Evolutionary conservation across 192 early-diverging fungal species (phyloP), one percentile per base, ranked within the genome.

Genomic region (Podila verticillata): DNA sequence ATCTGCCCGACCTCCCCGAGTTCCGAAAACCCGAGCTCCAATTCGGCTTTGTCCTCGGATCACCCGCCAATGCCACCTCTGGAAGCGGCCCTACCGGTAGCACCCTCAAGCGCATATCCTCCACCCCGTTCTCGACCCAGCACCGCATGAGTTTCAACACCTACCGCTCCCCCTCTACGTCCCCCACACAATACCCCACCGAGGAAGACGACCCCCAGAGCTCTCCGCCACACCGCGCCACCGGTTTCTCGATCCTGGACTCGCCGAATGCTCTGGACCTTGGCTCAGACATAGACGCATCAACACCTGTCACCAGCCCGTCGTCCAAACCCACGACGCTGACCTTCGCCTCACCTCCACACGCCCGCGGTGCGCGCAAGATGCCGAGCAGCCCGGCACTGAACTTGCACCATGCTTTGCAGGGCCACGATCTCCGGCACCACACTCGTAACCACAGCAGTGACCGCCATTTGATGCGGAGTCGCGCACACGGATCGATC

Each of bases 1-100:
- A 80, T 15, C 44, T 80, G 2, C 77, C 77, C 20, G 77, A 80
- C 28, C 34, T 80, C 1, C 77, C 77, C 29, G 77, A 80, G 56
- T 80, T 80, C 51, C 48, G 77, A 30, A 32, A 32, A 60, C 28
- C 28, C 29, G 15, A 24, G 29, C 5, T 32, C 2, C 58, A 24
- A 26, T 60, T 60, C 13, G 26, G 22, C 24, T 54, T 54, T 7
- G 17, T 24, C 6, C 51, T 24, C 20, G 24, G n/a, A 54, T 10
- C 44, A 9, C 44, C 15, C 44, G 44, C 20, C n/a, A 54, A n/a
- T 2, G 5, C 51, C 8, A 4, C 7, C 24, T 54, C 51, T 48
- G 58, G 47, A 61, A 44, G 26, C 0, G 19, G 22, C 3, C 12
- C 31, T 17, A 57, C 70, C 13, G 10, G 30, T 12, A 61, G 77